phyloP scores from a whole-genome alignment of 257 asterid genomes.

The Ehretia macrophylla region DNA sequence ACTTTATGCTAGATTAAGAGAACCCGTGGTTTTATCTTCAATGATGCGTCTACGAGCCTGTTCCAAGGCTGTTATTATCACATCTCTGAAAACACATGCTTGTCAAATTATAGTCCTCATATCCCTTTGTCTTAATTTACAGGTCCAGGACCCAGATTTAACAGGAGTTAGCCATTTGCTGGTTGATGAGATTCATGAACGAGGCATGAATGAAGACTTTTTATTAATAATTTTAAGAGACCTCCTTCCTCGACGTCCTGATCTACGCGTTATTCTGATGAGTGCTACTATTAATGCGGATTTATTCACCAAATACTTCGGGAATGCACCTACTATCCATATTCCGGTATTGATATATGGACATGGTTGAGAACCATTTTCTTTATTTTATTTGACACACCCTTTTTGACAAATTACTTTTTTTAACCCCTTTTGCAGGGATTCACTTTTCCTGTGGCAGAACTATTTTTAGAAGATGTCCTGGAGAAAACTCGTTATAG shows the following conservation, averaged over 20 bases:
- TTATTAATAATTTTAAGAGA: constrained; percentile 77
- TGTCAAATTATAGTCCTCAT: constrained; percentile 7
- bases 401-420: constrained; percentile 10
- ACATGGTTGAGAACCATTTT: constrained; percentile 10
- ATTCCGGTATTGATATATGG: constrained; percentile 60
- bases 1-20: too few relatives aligned
- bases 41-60: background rate
- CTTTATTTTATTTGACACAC: constrained; percentile 8
- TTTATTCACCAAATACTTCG: constrained; percentile 75
- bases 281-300: constrained; percentile 98
- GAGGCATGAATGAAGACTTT: constrained; percentile 98
- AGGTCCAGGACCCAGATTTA: constrained; percentile 77
- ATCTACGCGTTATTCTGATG: constrained; percentile 86
- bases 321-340: constrained; percentile 82
- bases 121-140: constrained; percentile 20
- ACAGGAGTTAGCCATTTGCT: constrained; percentile 82
- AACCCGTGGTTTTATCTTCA: too few relatives aligned
- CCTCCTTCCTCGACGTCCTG: constrained; percentile 92
- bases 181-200: constrained; percentile 96
- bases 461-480: constrained; percentile 82
- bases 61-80: background rate
- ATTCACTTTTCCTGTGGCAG: constrained; percentile 80
- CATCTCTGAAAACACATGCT: background rate
- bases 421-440: constrained; percentile 51
- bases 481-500: constrained; percentile 68